Evolutionary conservation across 1,284 basidiomycete species (phyloP).

Genomic region (Boletus austroedulis): DNA sequence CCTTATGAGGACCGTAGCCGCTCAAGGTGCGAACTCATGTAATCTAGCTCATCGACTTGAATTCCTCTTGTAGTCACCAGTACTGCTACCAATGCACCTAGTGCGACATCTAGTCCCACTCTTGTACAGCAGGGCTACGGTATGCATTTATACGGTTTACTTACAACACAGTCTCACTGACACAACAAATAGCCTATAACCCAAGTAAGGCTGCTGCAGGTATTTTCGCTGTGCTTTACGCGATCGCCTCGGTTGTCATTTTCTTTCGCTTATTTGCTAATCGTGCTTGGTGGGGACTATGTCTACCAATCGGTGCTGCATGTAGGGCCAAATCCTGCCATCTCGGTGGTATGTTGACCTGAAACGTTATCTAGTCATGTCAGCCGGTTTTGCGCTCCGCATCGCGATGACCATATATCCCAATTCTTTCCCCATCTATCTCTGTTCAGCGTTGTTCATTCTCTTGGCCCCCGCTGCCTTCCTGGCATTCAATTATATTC

Average conservation of each 20-base stretch:
- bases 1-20: constrained; percentile 4
- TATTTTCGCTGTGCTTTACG: constrained; percentile 23
- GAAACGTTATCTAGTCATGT: constrained; percentile 15
- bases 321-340: constrained; percentile 5
- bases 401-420: constrained; percentile 13
- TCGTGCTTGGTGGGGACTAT: constrained; percentile 33
- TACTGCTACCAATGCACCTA: not conserved
- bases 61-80: constrained; percentile 5
- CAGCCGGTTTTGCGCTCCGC: constrained; percentile 19
- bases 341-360: not conserved
- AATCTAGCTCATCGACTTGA: not conserved
- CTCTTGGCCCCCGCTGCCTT: constrained; percentile 25
- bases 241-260: constrained; percentile 11
- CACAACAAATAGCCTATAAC: constrained; percentile 14
- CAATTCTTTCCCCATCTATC: constrained; percentile 12
- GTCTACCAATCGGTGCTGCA: constrained; percentile 29
- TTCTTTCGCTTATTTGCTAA: constrained; percentile 17
- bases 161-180: not conserved
- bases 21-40: constrained; percentile 7
- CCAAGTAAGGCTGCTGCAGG: constrained; percentile 24
- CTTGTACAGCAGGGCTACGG: constrained; percentile 7
- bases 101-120: constrained; percentile 9
- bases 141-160: not conserved
- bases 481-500: constrained; percentile 36
- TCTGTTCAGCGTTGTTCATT: constrained; percentile 18